Base-by-base conservation (phyloP, 2,329 filamentous ascomycete genomes). In the Pestalotiopsis sp. region DNA sequence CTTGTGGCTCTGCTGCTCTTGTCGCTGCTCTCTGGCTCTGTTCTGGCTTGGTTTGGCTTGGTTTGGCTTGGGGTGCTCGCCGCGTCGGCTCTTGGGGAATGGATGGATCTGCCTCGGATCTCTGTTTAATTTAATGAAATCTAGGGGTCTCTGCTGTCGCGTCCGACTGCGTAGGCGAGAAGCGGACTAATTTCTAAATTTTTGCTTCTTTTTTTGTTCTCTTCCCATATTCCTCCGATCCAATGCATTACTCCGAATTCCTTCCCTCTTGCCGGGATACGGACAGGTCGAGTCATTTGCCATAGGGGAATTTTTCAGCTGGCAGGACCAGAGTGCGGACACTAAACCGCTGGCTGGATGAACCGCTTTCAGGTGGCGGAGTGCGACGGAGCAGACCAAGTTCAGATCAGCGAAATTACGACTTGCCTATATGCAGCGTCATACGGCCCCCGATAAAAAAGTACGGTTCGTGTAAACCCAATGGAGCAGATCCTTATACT, bases 121-220 rank as follows among this genome's bases (percentile, higher is more conserved):
- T 36, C 36, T 41, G n/a, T 52, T 27, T 59, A 41, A 66, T 69
- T 74, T 55, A 58, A 45, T 38, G 31, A 55, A 38, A 58, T 31
- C 45, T 52, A 52, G 45, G 63, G 45, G 14, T 49, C n/a, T 52
- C 9, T 9, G 25, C 23, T 23, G 38, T 59, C 23, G 57, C 14
- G 57, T 36, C 57, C 31, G 25, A 27, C 25, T 14, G 23, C 57
- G 57, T 23, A n/a, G 23, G 11, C 57, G 25, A 59, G 23, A 36
- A 27, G 23, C n/a, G n/a, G 20, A 25, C 25, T 14, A 59, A 3
- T 25, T 23, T 17, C 23, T 17, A 23, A n/a, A 14, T 23, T 20
- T 52, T 52, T 52, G 14, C n/a, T 52, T 52, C 20, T 52, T 52
- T n/a, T n/a, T n/a, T n/a, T 5, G 17, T 52, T 20, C 20, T 45